These are phyloP conservation scores for Endothia cerciana DNA, from an alignment of 2,329 filamentous ascomycete genomes.

Conservation along the genomic window DNA sequence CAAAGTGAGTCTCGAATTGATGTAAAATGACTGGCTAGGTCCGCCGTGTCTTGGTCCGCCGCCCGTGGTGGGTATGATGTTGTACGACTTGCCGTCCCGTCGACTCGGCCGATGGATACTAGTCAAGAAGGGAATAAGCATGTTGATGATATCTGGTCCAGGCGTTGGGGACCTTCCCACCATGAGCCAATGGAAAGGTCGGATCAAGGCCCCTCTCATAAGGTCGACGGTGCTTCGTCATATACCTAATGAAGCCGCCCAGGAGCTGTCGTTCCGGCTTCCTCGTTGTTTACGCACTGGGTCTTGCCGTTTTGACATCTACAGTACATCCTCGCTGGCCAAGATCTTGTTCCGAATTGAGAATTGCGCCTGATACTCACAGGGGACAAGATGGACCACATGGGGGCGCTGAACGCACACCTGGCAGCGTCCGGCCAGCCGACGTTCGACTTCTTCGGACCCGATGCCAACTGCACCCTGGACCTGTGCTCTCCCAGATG, in stretches of 20 bases:
- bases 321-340: not conserved
- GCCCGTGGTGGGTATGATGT: slow-evolving; percentile 4
- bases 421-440: slow-evolving; percentile 4
- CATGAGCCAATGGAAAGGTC: not conserved
- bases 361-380: not conserved
- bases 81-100: not conserved
- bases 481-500: slow-evolving; percentile 49
- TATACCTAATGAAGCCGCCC: too few species aligned
- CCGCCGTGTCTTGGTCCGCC: not conserved
- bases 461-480: slow-evolving; percentile 54
- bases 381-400: slow-evolving; percentile 19
- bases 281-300: too few species aligned
- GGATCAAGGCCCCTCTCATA: not conserved
- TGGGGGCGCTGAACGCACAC: not conserved
- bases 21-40: not conserved
- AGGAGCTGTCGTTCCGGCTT: too few species aligned
- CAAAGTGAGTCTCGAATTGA: not conserved
- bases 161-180: too few species aligned
- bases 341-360: not conserved
- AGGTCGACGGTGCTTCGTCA: not conserved
- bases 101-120: slow-evolving; percentile 2
- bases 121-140: slow-evolving; percentile 3
- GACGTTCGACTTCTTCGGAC: slow-evolving; percentile 43
- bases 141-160: not conserved
- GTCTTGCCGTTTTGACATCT: not conserved